Percentiles rank a stretch among this genome's conserved stretches.
phyloP scores from a whole-genome alignment of 371 early-diverging fungal species.

The Syncephalastrum contaminatum region DNA sequence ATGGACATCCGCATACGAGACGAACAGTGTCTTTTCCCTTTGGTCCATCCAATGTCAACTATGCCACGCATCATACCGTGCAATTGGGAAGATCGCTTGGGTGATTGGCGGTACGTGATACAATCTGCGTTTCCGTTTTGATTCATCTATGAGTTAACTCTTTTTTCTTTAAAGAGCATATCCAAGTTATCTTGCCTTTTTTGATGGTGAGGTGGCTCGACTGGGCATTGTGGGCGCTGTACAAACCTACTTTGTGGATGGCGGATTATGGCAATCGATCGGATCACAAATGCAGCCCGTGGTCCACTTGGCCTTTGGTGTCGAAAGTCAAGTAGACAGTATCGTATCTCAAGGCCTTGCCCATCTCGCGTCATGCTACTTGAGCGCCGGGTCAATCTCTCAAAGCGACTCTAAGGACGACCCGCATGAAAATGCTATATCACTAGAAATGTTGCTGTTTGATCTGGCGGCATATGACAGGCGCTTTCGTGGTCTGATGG shows the following conservation, averaged over 20 bases:
- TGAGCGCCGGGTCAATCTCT: conserved; percentile 10
- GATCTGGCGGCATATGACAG: conserved; percentile 31
- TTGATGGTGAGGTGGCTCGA: too few relatives aligned
- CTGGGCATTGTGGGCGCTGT: too few relatives aligned
- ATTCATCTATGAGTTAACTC: too few relatives aligned
- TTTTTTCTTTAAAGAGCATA: too few relatives aligned
- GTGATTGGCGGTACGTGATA: too few relatives aligned
- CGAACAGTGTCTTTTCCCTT: too few relatives aligned
- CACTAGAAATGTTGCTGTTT: conserved; percentile 19
- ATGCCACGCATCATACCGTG: too few relatives aligned
- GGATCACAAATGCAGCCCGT: conserved; percentile 40
- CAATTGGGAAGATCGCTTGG: too few relatives aligned
- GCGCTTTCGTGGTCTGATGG: conserved; percentile 37
- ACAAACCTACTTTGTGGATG: conserved; percentile 18
- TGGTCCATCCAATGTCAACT: too few relatives aligned
- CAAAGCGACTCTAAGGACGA: background rate
- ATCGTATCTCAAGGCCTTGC: conserved; percentile 39
- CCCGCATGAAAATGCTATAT: background rate
- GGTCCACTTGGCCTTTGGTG: conserved; percentile 40
- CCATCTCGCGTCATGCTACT: conserved; percentile 27
- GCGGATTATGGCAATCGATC: conserved; percentile 22
- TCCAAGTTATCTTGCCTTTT: too few relatives aligned
- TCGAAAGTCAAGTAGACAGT: conserved; percentile 30
- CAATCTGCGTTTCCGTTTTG: too few relatives aligned
- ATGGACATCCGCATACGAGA: too few relatives aligned